Percentiles rank a stretch among this genome's conserved stretches.
These are phyloP conservation scores for Pseudogymnoascus sp. DNA, from an alignment of 2,329 filamentous ascomycete species.

Conservation along the genomic window DNA sequence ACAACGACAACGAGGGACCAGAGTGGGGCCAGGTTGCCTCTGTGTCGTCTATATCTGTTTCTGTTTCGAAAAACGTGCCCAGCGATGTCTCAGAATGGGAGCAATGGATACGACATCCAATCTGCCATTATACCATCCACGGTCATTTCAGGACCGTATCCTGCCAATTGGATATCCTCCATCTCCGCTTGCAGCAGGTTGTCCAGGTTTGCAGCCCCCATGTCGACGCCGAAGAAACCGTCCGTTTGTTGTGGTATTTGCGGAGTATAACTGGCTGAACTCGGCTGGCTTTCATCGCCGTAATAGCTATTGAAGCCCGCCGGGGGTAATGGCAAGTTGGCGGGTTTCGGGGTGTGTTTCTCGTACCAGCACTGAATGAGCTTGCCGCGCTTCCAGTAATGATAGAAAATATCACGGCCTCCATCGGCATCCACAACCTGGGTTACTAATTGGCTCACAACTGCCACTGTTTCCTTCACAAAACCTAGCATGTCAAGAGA, in stretches of 20 bases:
- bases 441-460: not conserved
- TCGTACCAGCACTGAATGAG: not conserved
- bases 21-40: not conserved
- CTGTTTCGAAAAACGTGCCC: not conserved
- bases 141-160: not conserved
- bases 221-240: not conserved
- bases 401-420: not conserved
- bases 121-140: conserved; percentile 4
- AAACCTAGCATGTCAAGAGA: not conserved
- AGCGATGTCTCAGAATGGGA: not conserved
- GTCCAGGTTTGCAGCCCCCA: not conserved
- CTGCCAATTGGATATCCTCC: not conserved
- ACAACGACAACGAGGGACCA: not conserved
- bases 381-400: not conserved
- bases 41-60: not conserved
- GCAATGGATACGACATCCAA: conserved; percentile 5
- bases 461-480: not conserved
- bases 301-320: not conserved
- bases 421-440: not conserved
- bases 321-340: not conserved
- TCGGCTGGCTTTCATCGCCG: not conserved
- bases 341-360: not conserved
- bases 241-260: not conserved
- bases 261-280: not conserved
- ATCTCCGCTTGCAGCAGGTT: not conserved